phyloP scores from a whole-genome alignment of 139 green algal species.

The Eudorina sp. region DNA sequence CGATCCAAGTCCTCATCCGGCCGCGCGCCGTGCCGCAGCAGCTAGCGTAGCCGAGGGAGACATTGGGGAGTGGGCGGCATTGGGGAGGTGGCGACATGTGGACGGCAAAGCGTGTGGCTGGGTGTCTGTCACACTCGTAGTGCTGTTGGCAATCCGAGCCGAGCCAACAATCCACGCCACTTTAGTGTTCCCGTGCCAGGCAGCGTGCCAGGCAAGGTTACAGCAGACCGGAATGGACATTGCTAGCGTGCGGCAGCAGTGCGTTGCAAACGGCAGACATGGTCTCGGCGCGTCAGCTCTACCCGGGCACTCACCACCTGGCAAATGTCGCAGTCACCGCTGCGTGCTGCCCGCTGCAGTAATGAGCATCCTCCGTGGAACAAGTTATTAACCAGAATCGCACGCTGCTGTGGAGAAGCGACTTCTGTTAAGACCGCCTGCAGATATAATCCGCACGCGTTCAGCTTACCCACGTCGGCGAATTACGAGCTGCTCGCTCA shows the following conservation, averaged over 20 bases:
- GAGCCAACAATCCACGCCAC: no score
- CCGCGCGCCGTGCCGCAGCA: neutral
- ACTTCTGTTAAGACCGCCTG: conserved; percentile 24
- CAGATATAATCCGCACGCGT: neutral
- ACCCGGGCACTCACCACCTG: conserved; percentile 3
- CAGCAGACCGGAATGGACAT: no score
- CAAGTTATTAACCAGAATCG: conserved; percentile 9
- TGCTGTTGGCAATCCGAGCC: no score
- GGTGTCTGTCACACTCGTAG: no score
- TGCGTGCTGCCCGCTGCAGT: neutral
- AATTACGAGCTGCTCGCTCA: neutral
- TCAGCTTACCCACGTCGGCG: neutral
- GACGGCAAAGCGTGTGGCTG: no score
- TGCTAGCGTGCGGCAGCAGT: no score
- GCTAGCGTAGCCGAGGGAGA: neutral
- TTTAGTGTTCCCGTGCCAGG: no score
- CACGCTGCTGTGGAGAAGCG: neutral
- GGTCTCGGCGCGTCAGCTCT: no score
- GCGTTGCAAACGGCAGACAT: no score
- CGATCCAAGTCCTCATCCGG: neutral
- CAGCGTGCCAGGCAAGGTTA: no score
- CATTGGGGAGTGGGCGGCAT: neutral
- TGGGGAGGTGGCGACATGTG: no score
- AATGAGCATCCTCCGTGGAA: neutral
- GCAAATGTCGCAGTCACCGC: neutral